A percentile compares a stretch with the other conserved stretches of the same genome.
Evolutionary conservation across 2,329 filamentous ascomycete species (phyloP).

Genomic region (Chaetomiaceae sp.): DNA sequence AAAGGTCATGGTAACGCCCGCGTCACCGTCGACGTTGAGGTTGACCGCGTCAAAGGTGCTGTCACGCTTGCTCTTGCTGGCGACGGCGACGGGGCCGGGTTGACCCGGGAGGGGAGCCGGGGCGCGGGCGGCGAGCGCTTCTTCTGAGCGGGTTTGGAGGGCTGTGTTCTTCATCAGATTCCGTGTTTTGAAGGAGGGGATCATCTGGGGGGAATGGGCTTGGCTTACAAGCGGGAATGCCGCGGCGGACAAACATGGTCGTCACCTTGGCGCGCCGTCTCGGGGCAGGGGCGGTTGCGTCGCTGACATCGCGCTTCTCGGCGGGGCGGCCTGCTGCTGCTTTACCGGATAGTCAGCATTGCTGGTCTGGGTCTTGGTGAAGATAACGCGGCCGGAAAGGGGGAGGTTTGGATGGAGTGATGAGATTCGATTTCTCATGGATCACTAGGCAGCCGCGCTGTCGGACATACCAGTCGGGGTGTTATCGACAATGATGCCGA

Average conservation of each 20-base stretch:
- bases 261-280: slow-evolving; percentile 41
- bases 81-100: not conserved
- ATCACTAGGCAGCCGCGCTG: not conserved
- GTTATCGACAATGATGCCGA: slow-evolving; percentile 35
- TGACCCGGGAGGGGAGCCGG: not conserved
- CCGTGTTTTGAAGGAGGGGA: not conserved
- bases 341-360: not conserved
- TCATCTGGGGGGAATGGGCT: not conserved
- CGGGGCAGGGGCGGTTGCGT: slow-evolving; percentile 26
- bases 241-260: slow-evolving; percentile 44
- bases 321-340: slow-evolving; percentile 2
- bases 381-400: too few species aligned
- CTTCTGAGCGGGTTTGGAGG: slow-evolving; percentile 26
- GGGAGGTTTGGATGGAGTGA: not conserved
- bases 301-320: slow-evolving; percentile 22
- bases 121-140: slow-evolving; percentile 6
- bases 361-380: not conserved
- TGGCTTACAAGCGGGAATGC: slow-evolving; percentile 39
- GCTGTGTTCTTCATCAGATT: too few species aligned
- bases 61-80: slow-evolving; percentile 20
- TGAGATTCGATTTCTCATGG: not conserved
- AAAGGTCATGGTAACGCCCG: slow-evolving; percentile 46
- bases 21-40: slow-evolving; percentile 40
- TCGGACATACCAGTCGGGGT: slow-evolving; percentile 15
- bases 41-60: slow-evolving; percentile 41